phyloP scores from a whole-genome alignment of 768 basidiomycete species.

The Phlegmacium glaucopus region DNA sequence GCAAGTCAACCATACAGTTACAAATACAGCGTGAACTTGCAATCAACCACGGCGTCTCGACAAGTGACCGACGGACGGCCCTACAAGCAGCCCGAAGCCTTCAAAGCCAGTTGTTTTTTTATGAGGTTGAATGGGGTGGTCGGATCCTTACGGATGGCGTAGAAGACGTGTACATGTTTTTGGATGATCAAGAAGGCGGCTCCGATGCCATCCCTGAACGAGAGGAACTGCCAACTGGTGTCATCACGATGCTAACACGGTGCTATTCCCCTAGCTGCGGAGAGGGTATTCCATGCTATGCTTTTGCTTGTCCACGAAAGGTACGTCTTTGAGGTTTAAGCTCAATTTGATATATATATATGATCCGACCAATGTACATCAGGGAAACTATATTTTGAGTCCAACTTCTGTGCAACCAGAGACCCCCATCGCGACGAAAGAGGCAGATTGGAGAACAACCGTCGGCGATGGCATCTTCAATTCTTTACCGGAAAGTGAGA shows the following conservation, averaged over 20 bases:
- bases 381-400: slow-evolving; percentile 15
- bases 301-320: slow-evolving; percentile 73
- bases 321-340: slow-evolving; percentile 30
- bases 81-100: slow-evolving; percentile 86
- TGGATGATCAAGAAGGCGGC: slow-evolving; percentile 72
- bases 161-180: slow-evolving; percentile 92
- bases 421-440: slow-evolving; percentile 24
- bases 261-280: slow-evolving; percentile 89
- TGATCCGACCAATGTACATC: slow-evolving; percentile 1
- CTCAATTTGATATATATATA: no score
- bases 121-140: slow-evolving; percentile 94
- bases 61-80: slow-evolving; percentile 78
- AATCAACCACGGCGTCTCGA: slow-evolving; percentile 68
- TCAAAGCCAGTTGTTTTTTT: slow-evolving; percentile 92
- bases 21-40: slow-evolving; percentile 84
- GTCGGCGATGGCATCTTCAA: slow-evolving; percentile 37
- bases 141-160: slow-evolving; percentile 80
- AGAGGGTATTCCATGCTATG: slow-evolving; percentile 79
- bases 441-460: slow-evolving; percentile 45
- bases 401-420: slow-evolving; percentile 24
- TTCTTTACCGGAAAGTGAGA: slow-evolving; percentile 70
- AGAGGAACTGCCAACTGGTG: slow-evolving; percentile 79
- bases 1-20: slow-evolving; percentile 81
- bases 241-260: slow-evolving; percentile 84
- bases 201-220: slow-evolving; percentile 59